Evolutionary conservation across 1,284 basidiomycete species (phyloP).

Genomic region (Ceratobasidium sp.): DNA sequence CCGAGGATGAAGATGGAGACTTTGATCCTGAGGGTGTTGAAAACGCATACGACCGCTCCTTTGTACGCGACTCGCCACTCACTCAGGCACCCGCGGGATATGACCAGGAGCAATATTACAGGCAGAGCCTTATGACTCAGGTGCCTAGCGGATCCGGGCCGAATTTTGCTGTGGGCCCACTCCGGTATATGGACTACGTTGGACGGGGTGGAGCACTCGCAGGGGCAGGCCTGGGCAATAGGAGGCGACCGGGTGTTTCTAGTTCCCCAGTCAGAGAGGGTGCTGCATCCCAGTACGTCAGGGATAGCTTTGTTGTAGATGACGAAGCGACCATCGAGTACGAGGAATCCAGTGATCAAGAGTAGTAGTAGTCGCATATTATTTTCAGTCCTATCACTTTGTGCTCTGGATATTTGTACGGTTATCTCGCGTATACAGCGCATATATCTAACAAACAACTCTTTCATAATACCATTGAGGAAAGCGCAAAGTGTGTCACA

Average conservation of each 20-base stretch:
- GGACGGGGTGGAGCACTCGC: conserved; percentile 42
- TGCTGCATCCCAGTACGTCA: conserved; percentile 68
- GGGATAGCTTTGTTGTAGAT: conserved; percentile 80
- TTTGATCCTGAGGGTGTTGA: conserved; percentile 66
- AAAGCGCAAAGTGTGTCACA: not conserved
- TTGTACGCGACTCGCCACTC: conserved; percentile 70
- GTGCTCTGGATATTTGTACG: conserved; percentile 2
- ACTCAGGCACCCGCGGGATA: conserved; percentile 83
- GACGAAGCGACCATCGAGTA: conserved; percentile 67
- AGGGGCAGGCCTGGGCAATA: conserved; percentile 17
- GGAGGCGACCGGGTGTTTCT: conserved; percentile 30
- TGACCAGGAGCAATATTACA: conserved; percentile 74
- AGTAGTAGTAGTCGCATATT: not conserved
- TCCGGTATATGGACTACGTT: conserved; percentile 59
- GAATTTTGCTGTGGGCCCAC: conserved; percentile 64
- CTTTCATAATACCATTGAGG: not conserved
- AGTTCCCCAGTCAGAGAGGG: conserved; percentile 65
- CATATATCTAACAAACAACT: conserved; percentile 8
- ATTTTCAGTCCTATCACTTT: not conserved
- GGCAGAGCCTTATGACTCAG: conserved; percentile 76
- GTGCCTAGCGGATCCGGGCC: conserved; percentile 61
- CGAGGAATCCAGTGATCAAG: conserved; percentile 31
- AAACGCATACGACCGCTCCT: conserved; percentile 74
- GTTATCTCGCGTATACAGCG: not conserved
- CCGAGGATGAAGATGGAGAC: conserved; percentile 64